Evolutionary conservation across 768 basidiomycete genomes (phyloP), one percentile per base, ranked within the genome.

Genomic region (Mycena vulgaris): DNA sequence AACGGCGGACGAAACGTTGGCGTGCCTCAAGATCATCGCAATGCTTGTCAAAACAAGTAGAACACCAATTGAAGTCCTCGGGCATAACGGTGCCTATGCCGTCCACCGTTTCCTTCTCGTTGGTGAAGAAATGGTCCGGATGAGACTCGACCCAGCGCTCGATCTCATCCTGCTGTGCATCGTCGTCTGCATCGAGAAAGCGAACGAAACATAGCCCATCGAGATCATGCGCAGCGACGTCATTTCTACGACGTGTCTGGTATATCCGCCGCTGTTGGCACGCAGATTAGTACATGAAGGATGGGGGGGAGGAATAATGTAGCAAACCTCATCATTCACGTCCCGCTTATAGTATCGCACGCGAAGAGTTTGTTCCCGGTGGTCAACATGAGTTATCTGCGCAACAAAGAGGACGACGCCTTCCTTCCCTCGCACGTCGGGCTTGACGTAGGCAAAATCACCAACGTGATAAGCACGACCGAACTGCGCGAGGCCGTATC

Each of bases 361-460:
- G 10, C 78, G 21, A 3, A 66, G 53, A 5, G 52, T 3, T 23
- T 73, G 47, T 11, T 69, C 65, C 17, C 77, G 73, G 28, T 45
- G 68, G 48, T 66, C 57, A 30, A 92, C 76, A 5, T 79, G 75
- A 19, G 81, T 69, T 42, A 94, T 87, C 71, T 92, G 92, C 0
- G 85, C 91, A 60, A 94, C 88, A 7, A 82, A 76, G 48, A 91
- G 83, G 0, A 86, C 74, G 11, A 75, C 13, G 51, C 58, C 28
- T 66, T 74, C n/a, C 10, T 70, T 65, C 19, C 75, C 64, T 14
- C 72, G 71, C 17, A 74, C 64, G 39, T 78, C 68, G 19, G 80
- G 79, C 45, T 82, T 83, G 42, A 92, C 60, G 74, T 92, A 93
- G 13, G 92, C 84, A 68, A 89, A 93, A 69, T 93, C 93, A 51